A percentile compares a stretch with the other conserved stretches of the same genome.
phyloP scores from a whole-genome alignment of 2,329 filamentous ascomycete species.

The Aspergillus cejpii region DNA sequence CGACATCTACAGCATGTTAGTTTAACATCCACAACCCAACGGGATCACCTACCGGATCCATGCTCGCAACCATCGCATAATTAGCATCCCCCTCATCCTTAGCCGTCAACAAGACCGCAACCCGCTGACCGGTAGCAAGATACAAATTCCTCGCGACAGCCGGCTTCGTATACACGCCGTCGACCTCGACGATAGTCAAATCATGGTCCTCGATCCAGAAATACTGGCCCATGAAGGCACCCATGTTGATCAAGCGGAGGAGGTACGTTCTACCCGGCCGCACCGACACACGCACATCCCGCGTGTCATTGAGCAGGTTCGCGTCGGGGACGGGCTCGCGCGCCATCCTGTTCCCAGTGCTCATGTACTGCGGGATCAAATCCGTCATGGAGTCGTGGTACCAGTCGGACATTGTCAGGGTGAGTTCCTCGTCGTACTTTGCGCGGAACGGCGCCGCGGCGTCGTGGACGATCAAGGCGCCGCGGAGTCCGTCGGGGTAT shows the following conservation, averaged over 20 bases:
- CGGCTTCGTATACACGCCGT: slow-evolving; percentile 62
- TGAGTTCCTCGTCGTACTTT: slow-evolving; percentile 54
- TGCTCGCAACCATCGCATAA: slow-evolving; percentile 51
- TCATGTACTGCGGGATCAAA: slow-evolving; percentile 41
- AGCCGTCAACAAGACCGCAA: slow-evolving; percentile 51
- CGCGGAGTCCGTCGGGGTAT: slow-evolving; percentile 62
- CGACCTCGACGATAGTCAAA: slow-evolving; percentile 65
- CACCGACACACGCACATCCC: slow-evolving; percentile 52
- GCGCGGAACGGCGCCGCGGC: slow-evolving; percentile 48
- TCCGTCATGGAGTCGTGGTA: slow-evolving; percentile 60
- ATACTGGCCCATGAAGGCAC: slow-evolving; percentile 56
- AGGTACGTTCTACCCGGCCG: slow-evolving; percentile 64
- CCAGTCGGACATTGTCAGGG: slow-evolving; percentile 65
- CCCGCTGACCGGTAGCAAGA: slow-evolving; percentile 60
- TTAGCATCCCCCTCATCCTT: slow-evolving; percentile 57
- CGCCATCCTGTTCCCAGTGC: slow-evolving; percentile 48
- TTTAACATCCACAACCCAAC: slow-evolving; percentile 36
- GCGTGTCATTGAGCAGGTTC: slow-evolving; percentile 62
- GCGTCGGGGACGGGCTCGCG: slow-evolving; percentile 62
- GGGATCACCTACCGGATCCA: slow-evolving; percentile 15
- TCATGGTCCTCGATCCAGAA: slow-evolving; percentile 49
- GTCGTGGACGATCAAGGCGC: slow-evolving; percentile 60
- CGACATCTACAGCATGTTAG: neutral
- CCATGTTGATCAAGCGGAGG: slow-evolving; percentile 68
- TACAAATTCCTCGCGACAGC: slow-evolving; percentile 59